Evolutionary conservation across 805 yeast genomes (phyloP).

Genomic region (Saccharomycopsis lassenensis): DNA sequence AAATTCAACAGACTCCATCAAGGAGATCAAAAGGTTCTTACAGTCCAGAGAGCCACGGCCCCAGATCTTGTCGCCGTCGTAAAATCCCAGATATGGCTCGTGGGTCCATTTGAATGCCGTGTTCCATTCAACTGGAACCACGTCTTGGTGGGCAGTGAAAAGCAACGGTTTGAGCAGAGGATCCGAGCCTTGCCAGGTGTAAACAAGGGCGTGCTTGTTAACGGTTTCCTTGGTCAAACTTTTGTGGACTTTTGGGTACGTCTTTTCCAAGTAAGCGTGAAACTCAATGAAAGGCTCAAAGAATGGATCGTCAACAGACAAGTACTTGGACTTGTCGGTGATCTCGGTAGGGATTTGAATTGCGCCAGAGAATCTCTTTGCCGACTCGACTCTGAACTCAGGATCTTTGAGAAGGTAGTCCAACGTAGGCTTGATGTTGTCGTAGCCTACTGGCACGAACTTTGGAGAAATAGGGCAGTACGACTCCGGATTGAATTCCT

Average conservation of each 20-base stretch:
- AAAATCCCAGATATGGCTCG: constrained; percentile 58
- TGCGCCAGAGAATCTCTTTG: constrained; percentile 42
- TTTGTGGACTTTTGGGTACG: constrained; percentile 44
- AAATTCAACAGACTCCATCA: constrained; percentile 55
- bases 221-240: constrained; percentile 41
- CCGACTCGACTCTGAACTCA: constrained; percentile 30
- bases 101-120: constrained; percentile 50
- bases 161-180: constrained; percentile 46
- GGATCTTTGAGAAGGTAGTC: constrained; percentile 23
- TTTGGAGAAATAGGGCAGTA: constrained; percentile 12
- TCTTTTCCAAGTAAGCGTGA: constrained; percentile 39
- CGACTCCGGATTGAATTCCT: not conserved
- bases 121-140: constrained; percentile 60
- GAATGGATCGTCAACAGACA: constrained; percentile 38
- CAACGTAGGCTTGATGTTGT: constrained; percentile 5
- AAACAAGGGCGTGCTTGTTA: constrained; percentile 53
- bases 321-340: constrained; percentile 39
- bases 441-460: constrained; percentile 8
- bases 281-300: constrained; percentile 39
- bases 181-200: constrained; percentile 50
- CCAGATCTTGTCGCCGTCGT: constrained; percentile 54
- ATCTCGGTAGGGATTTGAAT: constrained; percentile 56
- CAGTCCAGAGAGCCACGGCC: constrained; percentile 78
- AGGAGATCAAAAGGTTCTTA: constrained; percentile 55
- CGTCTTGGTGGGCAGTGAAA: constrained; percentile 71